Percentiles rank a stretch among this genome's conserved stretches.
Conservation (phyloP, 1,284 basidiomycete genomes). For the Ustilago vetiveriae region DNA sequence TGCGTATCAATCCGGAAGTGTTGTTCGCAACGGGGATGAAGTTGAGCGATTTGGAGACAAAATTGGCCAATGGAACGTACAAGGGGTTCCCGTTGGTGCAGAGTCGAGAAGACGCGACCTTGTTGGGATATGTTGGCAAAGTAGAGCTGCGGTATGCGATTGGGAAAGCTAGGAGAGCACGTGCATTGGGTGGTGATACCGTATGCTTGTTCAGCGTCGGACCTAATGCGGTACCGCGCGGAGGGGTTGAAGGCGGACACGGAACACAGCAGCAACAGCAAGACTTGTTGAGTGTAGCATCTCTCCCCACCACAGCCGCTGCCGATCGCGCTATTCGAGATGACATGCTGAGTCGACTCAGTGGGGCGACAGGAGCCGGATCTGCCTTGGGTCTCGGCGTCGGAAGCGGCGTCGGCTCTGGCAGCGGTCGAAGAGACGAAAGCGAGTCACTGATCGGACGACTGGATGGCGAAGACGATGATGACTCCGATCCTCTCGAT, state of each 20-base stretch:
- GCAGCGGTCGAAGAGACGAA: constrained; percentile 16
- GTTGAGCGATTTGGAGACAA: constrained; percentile 75
- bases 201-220: constrained; percentile 56
- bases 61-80: constrained; percentile 69
- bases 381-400: constrained; percentile 14
- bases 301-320: constrained; percentile 34
- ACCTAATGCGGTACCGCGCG: constrained; percentile 5
- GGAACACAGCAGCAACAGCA: constrained; percentile 18
- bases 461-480: constrained; percentile 19
- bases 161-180: constrained; percentile 70
- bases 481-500: constrained; percentile 9
- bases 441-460: constrained; percentile 36
- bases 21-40: constrained; percentile 80
- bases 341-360: constrained; percentile 36
- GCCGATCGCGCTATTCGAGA: constrained; percentile 31
- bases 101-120: constrained; percentile 70
- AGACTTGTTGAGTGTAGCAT: constrained; percentile 29
- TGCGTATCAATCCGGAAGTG: constrained; percentile 81
- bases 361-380: constrained; percentile 13
- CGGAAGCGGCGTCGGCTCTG: neutral
- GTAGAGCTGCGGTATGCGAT: constrained; percentile 86
- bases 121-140: constrained; percentile 88
- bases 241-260: neutral
- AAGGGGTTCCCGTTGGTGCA: constrained; percentile 91
- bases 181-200: constrained; percentile 40